Base-by-base conservation (phyloP, 2,329 filamentous ascomycete species). In the Cladosporium halotolerans region DNA sequence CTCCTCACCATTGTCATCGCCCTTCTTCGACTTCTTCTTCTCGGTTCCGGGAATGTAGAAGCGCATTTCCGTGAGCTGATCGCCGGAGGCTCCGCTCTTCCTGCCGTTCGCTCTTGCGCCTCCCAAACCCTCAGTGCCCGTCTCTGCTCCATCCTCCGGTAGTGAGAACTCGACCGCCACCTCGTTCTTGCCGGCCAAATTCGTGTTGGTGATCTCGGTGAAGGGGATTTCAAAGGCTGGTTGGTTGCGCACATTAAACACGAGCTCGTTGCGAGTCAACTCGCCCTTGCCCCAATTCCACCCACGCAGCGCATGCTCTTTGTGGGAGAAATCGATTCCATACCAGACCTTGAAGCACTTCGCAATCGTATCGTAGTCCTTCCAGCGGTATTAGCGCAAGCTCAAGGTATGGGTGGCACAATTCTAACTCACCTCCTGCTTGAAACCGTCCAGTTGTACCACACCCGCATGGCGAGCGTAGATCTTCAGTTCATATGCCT, bases 231-330 rank as follows among this genome's bases (percentile, higher is more conserved):
- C 93, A 70, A 99, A 99, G 4, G 92, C 89, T 3, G 93, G 93
- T 63, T 90, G 84, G 72, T 96, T 99, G 69, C 95, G 90, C 36
- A 99, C 93, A 70, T 91, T 97, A 78, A 99, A 99, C 31, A 88
- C 82, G 53, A 99, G 82, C 75, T 99, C 93, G 52, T 90, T 86
- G 73, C 97, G 96, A 57, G 87, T 86, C 69, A 99, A 96, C 66
- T 99, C 93, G 59, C 89, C 89, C 74, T 97, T 99, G 65, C 93
- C 93, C 95, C 93, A 99, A 71, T 99, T 99, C 93, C 93, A 99
- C 53, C 93, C 93, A 62, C 93, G 84, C 55, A 99, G 77, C 19
- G 93, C 90, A 71, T 97, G 93, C 72, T 99, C 93, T 71, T 89
- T 89, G 70, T 83, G 88, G 70, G 97, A 91, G 55, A 99, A 80